A percentile compares a stretch with the other conserved stretches of the same genome.
phyloP scores from a whole-genome alignment of 495 filamentous ascomycete species.

The Annulohypoxylon nitens region DNA sequence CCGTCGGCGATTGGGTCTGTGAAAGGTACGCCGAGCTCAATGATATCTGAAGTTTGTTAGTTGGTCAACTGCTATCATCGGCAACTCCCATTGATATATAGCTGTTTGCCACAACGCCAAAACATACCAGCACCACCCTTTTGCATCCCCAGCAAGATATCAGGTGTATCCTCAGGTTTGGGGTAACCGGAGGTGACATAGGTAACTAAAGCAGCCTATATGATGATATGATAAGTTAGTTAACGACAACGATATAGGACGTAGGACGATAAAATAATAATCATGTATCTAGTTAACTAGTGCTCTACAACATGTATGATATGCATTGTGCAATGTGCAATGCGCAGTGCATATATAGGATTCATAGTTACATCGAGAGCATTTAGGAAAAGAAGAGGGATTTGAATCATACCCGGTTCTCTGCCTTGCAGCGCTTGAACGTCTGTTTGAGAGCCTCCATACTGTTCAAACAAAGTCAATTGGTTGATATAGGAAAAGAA shows the following conservation, averaged over 20 bases:
- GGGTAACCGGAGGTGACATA: slow-evolving; percentile 98
- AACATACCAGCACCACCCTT: slow-evolving; percentile 87
- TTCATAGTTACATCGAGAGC: neutral
- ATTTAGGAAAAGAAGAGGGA: slow-evolving; percentile 27
- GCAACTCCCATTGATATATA: neutral
- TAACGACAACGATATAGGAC: neutral
- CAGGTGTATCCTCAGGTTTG: slow-evolving; percentile 80
- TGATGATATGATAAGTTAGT: slow-evolving; percentile 17
- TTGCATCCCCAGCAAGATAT: slow-evolving; percentile 89
- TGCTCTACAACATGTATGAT: neutral
- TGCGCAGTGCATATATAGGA: neutral
- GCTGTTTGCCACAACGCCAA: slow-evolving; percentile 40
- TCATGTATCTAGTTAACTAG: neutral
- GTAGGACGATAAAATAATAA: neutral
- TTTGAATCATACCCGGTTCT: slow-evolving; percentile 70
- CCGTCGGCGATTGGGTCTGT: slow-evolving; percentile 98
- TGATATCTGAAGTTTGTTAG: slow-evolving; percentile 68
- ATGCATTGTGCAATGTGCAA: neutral
- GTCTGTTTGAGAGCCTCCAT: slow-evolving; percentile 87
- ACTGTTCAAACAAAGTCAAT: slow-evolving; percentile 29
- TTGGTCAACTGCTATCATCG: neutral
- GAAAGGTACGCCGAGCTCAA: slow-evolving; percentile 92
- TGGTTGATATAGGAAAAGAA: neutral
- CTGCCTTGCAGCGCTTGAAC: slow-evolving; percentile 88
- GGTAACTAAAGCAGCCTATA: slow-evolving; percentile 82